Conservation (phyloP, 208 protist species). For the Leishmania lainsoni region DNA sequence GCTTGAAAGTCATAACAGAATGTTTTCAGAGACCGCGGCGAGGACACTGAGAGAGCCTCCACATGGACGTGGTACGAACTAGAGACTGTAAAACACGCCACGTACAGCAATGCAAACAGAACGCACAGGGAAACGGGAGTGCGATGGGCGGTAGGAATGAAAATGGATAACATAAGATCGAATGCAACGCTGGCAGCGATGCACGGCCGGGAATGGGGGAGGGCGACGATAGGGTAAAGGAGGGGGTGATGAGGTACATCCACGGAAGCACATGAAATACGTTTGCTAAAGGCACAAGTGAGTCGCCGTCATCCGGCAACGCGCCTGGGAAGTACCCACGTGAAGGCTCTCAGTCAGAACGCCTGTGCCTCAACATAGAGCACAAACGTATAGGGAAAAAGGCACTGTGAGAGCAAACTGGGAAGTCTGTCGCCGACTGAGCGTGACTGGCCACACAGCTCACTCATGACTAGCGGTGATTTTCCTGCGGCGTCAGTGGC, state of each 20-base stretch:
- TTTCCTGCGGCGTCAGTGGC: not conserved
- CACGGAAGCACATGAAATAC: not conserved
- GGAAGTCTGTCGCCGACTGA: not conserved
- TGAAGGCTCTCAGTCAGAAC: not conserved
- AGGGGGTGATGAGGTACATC: not conserved
- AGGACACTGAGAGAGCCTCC: not conserved
- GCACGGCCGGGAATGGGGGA: not conserved
- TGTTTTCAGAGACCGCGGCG: not conserved
- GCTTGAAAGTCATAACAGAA: not conserved
- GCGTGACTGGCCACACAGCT: not conserved
- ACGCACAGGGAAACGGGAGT: not conserved
- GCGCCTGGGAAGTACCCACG: not conserved
- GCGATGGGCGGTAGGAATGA: too few relatives aligned
- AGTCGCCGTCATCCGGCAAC: not conserved
- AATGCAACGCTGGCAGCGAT: not conserved
- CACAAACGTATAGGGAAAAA: not conserved
- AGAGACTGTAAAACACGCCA: not conserved
- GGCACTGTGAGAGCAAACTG: too few relatives aligned
- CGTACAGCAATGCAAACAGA: not conserved
- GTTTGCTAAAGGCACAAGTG: not conserved
- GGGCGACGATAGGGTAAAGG: not conserved
- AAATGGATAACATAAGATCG: too few relatives aligned
- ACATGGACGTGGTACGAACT: not conserved
- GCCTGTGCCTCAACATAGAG: not conserved
- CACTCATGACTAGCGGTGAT: not conserved